Evolutionary conservation across 139 green algal species (phyloP).

Genomic region (Haematococcus lacustris): DNA sequence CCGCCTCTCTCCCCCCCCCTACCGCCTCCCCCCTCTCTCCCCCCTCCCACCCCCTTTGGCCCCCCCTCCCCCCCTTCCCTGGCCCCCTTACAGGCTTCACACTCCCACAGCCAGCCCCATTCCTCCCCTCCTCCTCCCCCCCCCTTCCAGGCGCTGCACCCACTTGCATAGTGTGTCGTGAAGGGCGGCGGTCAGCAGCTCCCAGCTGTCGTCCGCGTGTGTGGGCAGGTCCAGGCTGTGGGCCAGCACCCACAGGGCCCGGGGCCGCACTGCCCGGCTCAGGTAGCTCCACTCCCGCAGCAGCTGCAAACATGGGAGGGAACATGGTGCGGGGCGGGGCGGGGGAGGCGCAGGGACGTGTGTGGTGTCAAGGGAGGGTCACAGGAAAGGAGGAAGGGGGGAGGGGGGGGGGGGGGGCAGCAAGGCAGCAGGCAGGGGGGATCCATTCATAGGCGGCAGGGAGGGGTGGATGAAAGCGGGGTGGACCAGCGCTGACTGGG

Average conservation of each 20-base stretch:
- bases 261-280: conserved; percentile 31
- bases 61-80: not conserved
- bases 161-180: conserved; percentile 3
- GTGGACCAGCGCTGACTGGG: no score
- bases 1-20: no score
- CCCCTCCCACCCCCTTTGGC: not conserved
- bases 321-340: no score
- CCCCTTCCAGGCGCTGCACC: not conserved
- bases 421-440: no score
- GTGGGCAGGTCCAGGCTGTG: conserved; percentile 34
- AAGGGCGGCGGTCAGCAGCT: conserved; percentile 3
- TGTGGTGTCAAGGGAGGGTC: no score
- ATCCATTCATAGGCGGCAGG: no score
- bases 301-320: no score
- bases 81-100: not conserved
- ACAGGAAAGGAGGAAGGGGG: no score
- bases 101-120: not conserved
- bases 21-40: no score
- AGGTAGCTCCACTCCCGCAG: conserved; percentile 42
- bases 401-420: no score
- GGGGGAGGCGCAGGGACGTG: no score
- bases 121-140: not conserved
- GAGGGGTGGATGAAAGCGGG: no score
- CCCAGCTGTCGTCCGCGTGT: conserved; percentile 29
- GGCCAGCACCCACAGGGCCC: conserved; percentile 49